Evolutionary conservation across 129 eudicot species (phyloP).

Genomic region (Logfia minima): DNA sequence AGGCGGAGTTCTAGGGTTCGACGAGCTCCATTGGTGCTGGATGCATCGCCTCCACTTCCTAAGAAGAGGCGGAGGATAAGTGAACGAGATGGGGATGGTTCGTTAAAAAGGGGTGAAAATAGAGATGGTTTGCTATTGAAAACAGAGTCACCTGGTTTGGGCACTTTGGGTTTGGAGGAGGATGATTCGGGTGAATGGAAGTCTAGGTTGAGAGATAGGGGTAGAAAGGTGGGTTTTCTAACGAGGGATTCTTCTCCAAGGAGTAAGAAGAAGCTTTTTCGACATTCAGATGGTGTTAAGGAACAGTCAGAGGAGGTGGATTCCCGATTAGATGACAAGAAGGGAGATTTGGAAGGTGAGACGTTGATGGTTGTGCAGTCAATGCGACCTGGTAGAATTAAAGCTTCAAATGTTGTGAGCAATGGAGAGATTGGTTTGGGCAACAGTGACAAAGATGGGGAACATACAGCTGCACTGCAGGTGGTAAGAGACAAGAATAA

Average conservation of each 20-base stretch:
- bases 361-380: conserved; percentile 47
- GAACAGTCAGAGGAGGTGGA: conserved; percentile 36
- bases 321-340: conserved; percentile 31
- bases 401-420: conserved; percentile 43
- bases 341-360: conserved; percentile 39
- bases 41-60: conserved; percentile 72
- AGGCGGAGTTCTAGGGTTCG: conserved; percentile 81
- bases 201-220: conserved; percentile 71
- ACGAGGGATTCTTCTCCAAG: conserved; percentile 38
- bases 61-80: conserved; percentile 61
- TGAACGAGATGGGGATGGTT: conserved; percentile 28
- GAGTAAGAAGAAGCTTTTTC: conserved; percentile 74
- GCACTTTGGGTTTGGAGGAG: conserved; percentile 45
- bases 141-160: conserved; percentile 36
- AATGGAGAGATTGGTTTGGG: conserved; percentile 45
- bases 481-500: conserved; percentile 34
- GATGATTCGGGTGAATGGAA: conserved; percentile 59
- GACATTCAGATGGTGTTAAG: conserved; percentile 38
- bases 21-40: conserved; percentile 72
- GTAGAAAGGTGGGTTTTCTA: conserved; percentile 31
- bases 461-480: conserved; percentile 36
- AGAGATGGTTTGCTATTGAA: conserved; percentile 33
- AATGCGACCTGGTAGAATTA: conserved; percentile 47
- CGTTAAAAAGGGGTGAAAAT: conserved; percentile 24
- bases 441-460: conserved; percentile 35